Conservation (phyloP, 495 filamentous ascomycete species). For the Neurospora intermedia region DNA sequence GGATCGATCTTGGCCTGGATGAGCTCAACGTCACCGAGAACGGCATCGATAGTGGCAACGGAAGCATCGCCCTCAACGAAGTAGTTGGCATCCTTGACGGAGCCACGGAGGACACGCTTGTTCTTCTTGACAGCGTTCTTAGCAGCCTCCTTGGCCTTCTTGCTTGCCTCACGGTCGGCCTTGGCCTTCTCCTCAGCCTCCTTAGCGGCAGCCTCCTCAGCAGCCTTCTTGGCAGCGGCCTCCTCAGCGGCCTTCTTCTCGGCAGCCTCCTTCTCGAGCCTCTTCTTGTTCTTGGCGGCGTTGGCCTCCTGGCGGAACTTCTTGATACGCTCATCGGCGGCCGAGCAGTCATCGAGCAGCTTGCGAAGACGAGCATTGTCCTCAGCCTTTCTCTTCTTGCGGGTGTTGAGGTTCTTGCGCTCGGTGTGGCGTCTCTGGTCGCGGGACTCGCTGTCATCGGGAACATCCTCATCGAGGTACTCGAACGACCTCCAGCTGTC, state of each 20-base stretch:
- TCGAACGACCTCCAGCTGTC: constrained; percentile 97
- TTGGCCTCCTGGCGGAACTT: constrained; percentile 83
- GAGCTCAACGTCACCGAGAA: constrained; percentile 80
- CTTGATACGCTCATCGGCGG: constrained; percentile 90
- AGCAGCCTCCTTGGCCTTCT: constrained; percentile 96
- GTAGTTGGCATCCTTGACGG: constrained; percentile 96
- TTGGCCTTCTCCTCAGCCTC: constrained; percentile 97
- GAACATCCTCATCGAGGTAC: constrained; percentile 97
- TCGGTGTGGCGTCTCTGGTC: constrained; percentile 97
- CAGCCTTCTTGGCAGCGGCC: constrained; percentile 64
- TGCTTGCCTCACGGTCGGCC: constrained; percentile 74
- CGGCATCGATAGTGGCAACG: constrained; percentile 63
- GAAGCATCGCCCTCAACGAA: constrained; percentile 58
- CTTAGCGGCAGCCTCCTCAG: constrained; percentile 80
- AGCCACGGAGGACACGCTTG: constrained; percentile 82
- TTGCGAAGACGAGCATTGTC: constrained; percentile 82
- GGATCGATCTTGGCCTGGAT: constrained; percentile 79
- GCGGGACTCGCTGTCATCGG: constrained; percentile 96
- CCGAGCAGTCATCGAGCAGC: constrained; percentile 74
- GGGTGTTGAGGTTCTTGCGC: constrained; percentile 93
- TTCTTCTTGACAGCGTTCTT: constrained; percentile 99
- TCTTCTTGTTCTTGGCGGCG: constrained; percentile 89
- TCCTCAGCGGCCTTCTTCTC: constrained; percentile 74
- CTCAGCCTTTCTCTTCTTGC: constrained; percentile 98
- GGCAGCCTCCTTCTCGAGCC: constrained; percentile 81